A percentile compares a stretch with the other conserved stretches of the same genome.
phyloP scores from a whole-genome alignment of 2,329 filamentous ascomycete species.

The Ascochyta pisi region DNA sequence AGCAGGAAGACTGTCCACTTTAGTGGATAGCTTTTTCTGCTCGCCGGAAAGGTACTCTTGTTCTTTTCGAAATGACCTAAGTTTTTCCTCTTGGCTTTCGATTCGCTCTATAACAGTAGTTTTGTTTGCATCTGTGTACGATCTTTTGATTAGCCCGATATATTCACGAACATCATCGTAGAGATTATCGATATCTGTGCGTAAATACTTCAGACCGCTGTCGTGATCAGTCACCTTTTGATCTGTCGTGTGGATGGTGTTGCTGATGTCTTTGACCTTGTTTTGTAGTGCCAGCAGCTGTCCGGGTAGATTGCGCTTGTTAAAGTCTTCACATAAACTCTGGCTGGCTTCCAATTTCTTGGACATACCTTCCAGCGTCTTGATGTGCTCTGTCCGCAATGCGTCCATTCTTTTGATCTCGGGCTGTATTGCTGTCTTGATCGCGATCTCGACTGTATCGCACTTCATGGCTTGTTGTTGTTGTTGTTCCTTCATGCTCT shows the following conservation, averaged over 20 bases:
- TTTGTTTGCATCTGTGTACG: neutral
- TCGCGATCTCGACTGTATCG: neutral
- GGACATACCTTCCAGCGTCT: neutral
- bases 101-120: neutral
- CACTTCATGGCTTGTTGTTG: neutral
- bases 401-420: neutral
- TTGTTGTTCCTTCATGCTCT: neutral
- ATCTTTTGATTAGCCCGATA: neutral
- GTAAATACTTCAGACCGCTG: neutral
- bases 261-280: neutral
- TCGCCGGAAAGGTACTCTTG: neutral
- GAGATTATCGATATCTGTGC: neutral
- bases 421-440: neutral
- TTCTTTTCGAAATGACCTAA: neutral
- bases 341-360: neutral
- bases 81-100: neutral
- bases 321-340: neutral
- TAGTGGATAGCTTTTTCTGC: neutral
- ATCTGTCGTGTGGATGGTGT: neutral
- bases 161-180: neutral
- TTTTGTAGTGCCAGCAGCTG: constrained; percentile 4
- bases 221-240: neutral
- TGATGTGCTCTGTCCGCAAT: neutral
- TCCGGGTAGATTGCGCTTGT: neutral
- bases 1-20: neutral